These are phyloP conservation scores for Xylariomycetidae sp. DNA, from an alignment of 2,329 filamentous ascomycete species.

Conservation along the genomic window DNA sequence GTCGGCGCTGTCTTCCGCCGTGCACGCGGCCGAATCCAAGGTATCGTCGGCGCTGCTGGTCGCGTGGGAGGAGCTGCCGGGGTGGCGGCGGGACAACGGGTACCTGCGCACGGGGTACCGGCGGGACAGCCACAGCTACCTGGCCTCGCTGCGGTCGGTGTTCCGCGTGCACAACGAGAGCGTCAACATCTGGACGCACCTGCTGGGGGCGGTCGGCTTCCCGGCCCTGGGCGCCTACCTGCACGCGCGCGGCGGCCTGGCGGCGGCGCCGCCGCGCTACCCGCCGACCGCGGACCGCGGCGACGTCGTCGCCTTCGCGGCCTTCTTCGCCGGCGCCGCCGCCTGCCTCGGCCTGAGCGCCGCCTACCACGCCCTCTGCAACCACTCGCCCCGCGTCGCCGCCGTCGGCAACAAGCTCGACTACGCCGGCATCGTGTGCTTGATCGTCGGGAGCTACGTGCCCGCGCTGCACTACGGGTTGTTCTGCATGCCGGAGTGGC, in stretches of 20 bases:
- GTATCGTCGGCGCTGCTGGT: conserved; percentile 37
- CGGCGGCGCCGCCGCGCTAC: conserved; percentile 62
- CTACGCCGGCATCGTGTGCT: conserved; percentile 84
- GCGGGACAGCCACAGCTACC: conserved; percentile 42
- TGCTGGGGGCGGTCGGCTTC: conserved; percentile 59
- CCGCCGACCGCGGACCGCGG: conserved; percentile 47
- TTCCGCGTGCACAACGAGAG: conserved; percentile 54
- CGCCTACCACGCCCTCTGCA: conserved; percentile 76
- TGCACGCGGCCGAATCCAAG: conserved; percentile 30
- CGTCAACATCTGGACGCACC: conserved; percentile 59
- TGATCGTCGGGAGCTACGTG: conserved; percentile 89
- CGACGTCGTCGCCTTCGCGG: conserved; percentile 68
- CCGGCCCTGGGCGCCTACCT: conserved; percentile 45
- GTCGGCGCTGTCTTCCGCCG: conserved; percentile 9
- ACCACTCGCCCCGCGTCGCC: conserved; percentile 74
- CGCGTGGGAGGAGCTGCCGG: conserved; percentile 52
- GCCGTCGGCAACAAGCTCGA: conserved; percentile 89
- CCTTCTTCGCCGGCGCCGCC: conserved; percentile 72
- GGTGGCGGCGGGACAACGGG: conserved; percentile 55
- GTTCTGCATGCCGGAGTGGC: conserved; percentile 59
- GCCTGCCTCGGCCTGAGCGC: conserved; percentile 75
- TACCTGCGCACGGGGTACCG: conserved; percentile 52
- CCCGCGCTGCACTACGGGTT: conserved; percentile 86
- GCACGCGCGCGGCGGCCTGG: conserved; percentile 44
- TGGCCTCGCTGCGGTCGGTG: conserved; percentile 34